phyloP scores from a whole-genome alignment of 768 basidiomycete species.

The Kwoniella sp. region DNA sequence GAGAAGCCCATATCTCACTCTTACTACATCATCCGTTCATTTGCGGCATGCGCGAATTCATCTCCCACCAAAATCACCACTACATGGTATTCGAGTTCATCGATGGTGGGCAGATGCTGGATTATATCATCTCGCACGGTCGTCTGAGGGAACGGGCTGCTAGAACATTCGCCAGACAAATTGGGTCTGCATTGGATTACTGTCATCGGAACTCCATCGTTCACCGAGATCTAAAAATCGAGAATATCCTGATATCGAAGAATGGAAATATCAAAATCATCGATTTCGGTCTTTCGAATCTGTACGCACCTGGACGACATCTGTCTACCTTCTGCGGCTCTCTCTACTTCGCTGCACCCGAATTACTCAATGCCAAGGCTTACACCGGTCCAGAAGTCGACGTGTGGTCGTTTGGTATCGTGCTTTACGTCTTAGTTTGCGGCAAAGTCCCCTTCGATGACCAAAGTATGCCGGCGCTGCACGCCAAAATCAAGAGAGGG shows the following conservation, averaged over 20 bases:
- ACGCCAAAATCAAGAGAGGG: slow-evolving; percentile 98
- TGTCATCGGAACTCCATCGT: slow-evolving; percentile 97
- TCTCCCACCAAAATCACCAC: slow-evolving; percentile 95
- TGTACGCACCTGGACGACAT: slow-evolving; percentile 78
- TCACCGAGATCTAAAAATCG: slow-evolving; percentile 97
- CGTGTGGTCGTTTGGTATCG: slow-evolving; percentile 98
- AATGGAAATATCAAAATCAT: slow-evolving; percentile 99
- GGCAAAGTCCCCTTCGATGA: slow-evolving; percentile 99
- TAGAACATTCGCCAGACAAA: slow-evolving; percentile 95
- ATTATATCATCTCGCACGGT: slow-evolving; percentile 99
- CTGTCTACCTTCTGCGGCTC: slow-evolving; percentile 96
- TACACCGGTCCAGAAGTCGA: slow-evolving; percentile 98
- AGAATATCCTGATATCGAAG: slow-evolving; percentile 98
- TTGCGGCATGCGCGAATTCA: slow-evolving; percentile 99
- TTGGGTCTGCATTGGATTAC: slow-evolving; percentile 92
- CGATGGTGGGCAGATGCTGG: slow-evolving; percentile 98
- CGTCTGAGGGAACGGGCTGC: slow-evolving; percentile 92
- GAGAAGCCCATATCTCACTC: slow-evolving; percentile 92
- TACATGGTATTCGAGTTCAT: slow-evolving; percentile 99
- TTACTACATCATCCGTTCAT: slow-evolving; percentile 98
- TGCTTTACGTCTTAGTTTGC: slow-evolving; percentile 94
- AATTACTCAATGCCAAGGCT: slow-evolving; percentile 91
- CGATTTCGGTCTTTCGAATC: slow-evolving; percentile 96
- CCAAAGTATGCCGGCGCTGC: slow-evolving; percentile 97
- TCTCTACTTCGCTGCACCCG: slow-evolving; percentile 96